Conservation (phyloP, 495 filamentous ascomycete species). For the Oleoguttula mirabilis region DNA sequence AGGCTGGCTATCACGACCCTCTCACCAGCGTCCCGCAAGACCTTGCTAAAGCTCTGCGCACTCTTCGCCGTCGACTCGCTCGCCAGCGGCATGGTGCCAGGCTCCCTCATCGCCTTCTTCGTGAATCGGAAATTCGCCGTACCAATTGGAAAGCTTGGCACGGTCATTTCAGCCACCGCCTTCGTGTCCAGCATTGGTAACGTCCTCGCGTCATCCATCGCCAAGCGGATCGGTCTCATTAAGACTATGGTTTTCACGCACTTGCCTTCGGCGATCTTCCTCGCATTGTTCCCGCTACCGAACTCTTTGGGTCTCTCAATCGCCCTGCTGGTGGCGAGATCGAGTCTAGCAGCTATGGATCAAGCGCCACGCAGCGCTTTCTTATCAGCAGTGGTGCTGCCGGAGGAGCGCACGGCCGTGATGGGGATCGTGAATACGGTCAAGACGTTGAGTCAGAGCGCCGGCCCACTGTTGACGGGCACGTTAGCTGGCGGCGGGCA, state of each 20-base stretch:
- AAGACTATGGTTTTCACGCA: conserved; percentile 84
- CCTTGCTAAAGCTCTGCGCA: conserved; percentile 59
- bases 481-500: conserved; percentile 45
- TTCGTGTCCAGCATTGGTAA: conserved; percentile 55
- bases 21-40: conserved; percentile 35
- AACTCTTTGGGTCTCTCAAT: conserved; percentile 46
- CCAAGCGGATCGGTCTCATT: conserved; percentile 64
- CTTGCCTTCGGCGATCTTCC: conserved; percentile 59
- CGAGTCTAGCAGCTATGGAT: conserved; percentile 65
- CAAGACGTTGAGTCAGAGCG: conserved; percentile 26
- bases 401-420: conserved; percentile 60
- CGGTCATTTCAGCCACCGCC: conserved; percentile 52
- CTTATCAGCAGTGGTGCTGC: conserved; percentile 55
- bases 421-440: conserved; percentile 28
- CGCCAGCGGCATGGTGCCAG: conserved; percentile 62
- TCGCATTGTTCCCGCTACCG: conserved; percentile 55
- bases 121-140: conserved; percentile 65
- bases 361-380: conserved; percentile 69
- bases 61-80: conserved; percentile 68
- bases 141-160: conserved; percentile 53
- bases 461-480: conserved; percentile 60
- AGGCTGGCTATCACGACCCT: background rate
- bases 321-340: conserved; percentile 45
- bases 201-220: conserved; percentile 60
- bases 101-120: too few species aligned